Evolutionary conservation across 352 stramenopile species (phyloP), one percentile per base, ranked within the genome.

Genomic region (Phytophthora multivora): DNA sequence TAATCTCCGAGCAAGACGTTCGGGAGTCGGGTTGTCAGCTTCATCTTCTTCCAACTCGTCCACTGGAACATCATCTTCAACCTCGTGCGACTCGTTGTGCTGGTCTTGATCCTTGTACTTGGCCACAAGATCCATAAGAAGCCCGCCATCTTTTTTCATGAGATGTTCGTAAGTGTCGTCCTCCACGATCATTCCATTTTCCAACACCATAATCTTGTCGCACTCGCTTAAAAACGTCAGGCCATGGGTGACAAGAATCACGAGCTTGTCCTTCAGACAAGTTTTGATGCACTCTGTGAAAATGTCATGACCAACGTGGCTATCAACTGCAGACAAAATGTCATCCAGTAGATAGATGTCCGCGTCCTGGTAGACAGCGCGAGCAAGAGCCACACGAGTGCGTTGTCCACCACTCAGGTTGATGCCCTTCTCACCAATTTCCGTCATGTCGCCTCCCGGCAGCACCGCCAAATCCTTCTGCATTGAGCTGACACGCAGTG

Each of bases 361-460:
- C 1, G 87, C 75, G 67, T 95, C 71, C 28, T 83, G 77, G 59
- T 97, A 97, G 11, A 90, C 70, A 18, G 87, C 85, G 33, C 89
- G 75, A 0, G 91, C 91, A 9, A 97, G 63, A 4, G 75, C 77
- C 15, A 97, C 76, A 23, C 89, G 79, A 30, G 88, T 88, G 40
- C 97, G 97, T 67, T 99, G 97, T 5, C 96, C 97, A 7, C 93
- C 95, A 35, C 75, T 97, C 5, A 99, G 72, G 35, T 96, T 99
- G 21, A 99, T 91, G 0, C 97, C 94, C 50, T 97, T 97, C 70
- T 99, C 94, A 6, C 96, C 96, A 47, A 99, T 98, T 63, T 98
- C 91, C 0, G 96, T 99, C 61, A 75, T 52, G 66, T 99, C 97
- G 9, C 96, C 94, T 31, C 54, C 83, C 6, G 81, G 76, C 0